These are phyloP conservation scores for Thermothielavioides terrestris DNA, from an alignment of 495 filamentous ascomycete genomes.

Conservation along the genomic window DNA sequence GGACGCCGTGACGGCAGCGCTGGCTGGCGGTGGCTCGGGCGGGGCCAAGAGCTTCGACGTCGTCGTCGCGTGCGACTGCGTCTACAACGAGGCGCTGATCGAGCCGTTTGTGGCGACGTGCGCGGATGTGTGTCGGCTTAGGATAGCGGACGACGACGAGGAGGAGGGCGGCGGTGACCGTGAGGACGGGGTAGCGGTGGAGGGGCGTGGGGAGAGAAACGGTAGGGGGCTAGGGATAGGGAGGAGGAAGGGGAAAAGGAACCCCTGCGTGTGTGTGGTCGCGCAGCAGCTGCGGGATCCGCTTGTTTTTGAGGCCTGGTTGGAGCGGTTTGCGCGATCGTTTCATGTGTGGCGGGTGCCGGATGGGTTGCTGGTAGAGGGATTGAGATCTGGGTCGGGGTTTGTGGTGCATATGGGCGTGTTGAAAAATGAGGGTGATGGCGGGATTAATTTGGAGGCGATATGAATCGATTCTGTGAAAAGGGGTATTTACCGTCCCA, in stretches of 20 bases:
- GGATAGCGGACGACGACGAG: conserved; percentile 20
- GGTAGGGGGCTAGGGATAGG: no score
- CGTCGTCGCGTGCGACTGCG: conserved; percentile 77
- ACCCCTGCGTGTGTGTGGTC: conserved; percentile 51
- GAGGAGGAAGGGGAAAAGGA: no score
- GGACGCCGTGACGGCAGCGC: conserved; percentile 34
- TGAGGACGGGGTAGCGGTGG: no score
- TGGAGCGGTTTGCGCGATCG: conserved; percentile 50
- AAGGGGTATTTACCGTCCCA: neutral
- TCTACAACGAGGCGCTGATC: conserved; percentile 82
- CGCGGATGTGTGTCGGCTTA: conserved; percentile 61
- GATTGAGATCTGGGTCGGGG: conserved; percentile 50
- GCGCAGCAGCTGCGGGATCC: conserved; percentile 79
- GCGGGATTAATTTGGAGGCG: neutral
- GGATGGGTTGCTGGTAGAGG: conserved; percentile 42
- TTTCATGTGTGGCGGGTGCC: conserved; percentile 77
- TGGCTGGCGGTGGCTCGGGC: conserved; percentile 26
- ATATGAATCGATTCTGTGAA: neutral
- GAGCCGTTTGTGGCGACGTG: conserved; percentile 77
- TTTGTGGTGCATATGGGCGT: conserved; percentile 62
- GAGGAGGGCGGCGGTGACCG: neutral
- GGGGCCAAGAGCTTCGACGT: conserved; percentile 43
- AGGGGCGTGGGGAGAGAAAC: neutral
- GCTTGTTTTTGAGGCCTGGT: conserved; percentile 78
- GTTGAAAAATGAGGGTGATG: conserved; percentile 33